Base-by-base conservation (phyloP, 2,329 filamentous ascomycete species). In the Fusarium sp. region DNA sequence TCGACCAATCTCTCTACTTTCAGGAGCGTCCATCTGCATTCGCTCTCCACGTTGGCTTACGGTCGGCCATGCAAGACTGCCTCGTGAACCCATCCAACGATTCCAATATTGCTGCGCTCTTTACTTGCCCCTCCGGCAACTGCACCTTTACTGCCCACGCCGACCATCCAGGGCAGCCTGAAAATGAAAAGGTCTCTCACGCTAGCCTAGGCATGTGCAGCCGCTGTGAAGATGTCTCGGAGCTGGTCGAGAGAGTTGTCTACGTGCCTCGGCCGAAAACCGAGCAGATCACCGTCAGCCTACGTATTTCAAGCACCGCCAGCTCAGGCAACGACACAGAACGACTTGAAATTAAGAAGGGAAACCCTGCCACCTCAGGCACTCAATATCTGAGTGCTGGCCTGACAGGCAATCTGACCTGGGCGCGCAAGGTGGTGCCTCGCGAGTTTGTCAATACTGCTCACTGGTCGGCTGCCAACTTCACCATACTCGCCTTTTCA, bases 201-300 rank as follows among this genome's bases (percentile, higher is more conserved):
- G 50, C 65, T 2, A 59, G 65, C 12, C 20, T 63, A 14, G 65
- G 59, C 22, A 63, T 68, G 47, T 68, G 60, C 50, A 68, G 52
- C 20, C 52, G 52, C n/a, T 56, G 52, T 15, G 32, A 56, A 22
- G 52, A 56, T 20, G 52, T 56, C 30, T 56, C 30, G 2, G 30
- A 56, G n/a, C 30, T 35, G 30, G 52, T 56, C 12, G 12, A 35
- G 30, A 58, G 32, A 30, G 45, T 30, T 30, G 25, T 45, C 20
- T 45, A 45, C 40, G 40, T 17, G 12, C 43, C 43, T 50, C 45
- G 9, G 4, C 8, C 14, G 45, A 50, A 50, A 50, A 50, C 45
- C 3, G 25, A n/a, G 25, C 45, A 50, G 25, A 50, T 50, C 45
- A 50, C 25, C 4, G 45, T 50, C 25, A 27, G 7, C 15, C 45